Base-by-base conservation (phyloP, 495 filamentous ascomycete genomes). In the Penicillium egyptiacum region DNA sequence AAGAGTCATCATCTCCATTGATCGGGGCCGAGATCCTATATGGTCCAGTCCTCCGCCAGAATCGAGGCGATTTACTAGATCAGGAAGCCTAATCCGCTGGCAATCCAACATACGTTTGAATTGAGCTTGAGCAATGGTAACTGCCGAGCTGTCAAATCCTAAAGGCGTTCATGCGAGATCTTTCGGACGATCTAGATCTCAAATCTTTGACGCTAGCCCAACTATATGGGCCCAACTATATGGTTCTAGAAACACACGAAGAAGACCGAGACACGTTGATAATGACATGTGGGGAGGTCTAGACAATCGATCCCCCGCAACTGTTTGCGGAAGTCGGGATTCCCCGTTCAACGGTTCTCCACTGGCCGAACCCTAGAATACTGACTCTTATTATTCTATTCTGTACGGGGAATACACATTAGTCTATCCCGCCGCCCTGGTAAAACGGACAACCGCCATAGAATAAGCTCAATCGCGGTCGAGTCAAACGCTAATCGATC, bases 381-480 rank as follows among this genome's bases (percentile, higher is more conserved):
- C 56, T 64, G 53, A 67, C 54, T 56, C 60, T 54, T 54, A 62
- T 53, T 59, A 65, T 41, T 57, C 22, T 1, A 50, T 17, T 44
- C 39, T 28, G 31, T 31, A 14, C 26, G 20, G 30, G 6, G 2
- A 48, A 33, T n/a, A 30, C 2, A 4, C 14, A 17, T 1, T 10
- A 43, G 28, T 12, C 57, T 51, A 50, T 51, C 33, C 52, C 4
- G 5, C 2, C 6, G 19, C 16, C 14, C 12, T n/a, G 20, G 23
- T 3, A 20, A 20, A 53, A 1, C 5, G 16, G n/a, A 17, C n/a
- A 6, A 31, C 25, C 4, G 28, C 19, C 12, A 23, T 3, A 0
- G 1, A n/a, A 28, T 49, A 39, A 33, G 35, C 35, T 39, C n/a
- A 16, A 2, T 5, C 30, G 10, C 35, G 8, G 35, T 9, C 4